These are phyloP conservation scores for Imleria badia DNA, from an alignment of 768 basidiomycete species.

Conservation along the genomic window DNA sequence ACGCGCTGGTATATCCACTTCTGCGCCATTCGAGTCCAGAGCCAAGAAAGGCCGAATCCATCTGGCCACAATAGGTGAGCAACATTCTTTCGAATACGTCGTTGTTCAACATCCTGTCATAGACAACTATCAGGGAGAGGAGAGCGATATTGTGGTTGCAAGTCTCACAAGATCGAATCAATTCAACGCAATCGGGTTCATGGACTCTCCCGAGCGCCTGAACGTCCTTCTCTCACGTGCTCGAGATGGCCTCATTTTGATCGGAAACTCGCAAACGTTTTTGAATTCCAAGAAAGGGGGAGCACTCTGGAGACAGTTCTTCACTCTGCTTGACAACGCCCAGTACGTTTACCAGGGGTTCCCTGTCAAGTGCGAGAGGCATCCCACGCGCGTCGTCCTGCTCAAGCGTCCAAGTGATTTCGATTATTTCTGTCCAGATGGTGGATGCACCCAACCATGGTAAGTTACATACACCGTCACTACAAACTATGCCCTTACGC, in stretches of 20 bases:
- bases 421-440: slow-evolving; percentile 53
- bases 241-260: slow-evolving; percentile 59
- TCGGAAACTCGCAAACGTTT: slow-evolving; percentile 66
- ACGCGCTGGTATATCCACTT: slow-evolving; percentile 50
- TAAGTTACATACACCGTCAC: slow-evolving; percentile 25
- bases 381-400: slow-evolving; percentile 41
- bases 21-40: slow-evolving; percentile 35
- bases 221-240: slow-evolving; percentile 72
- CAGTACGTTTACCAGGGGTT: slow-evolving; percentile 33
- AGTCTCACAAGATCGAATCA: slow-evolving; percentile 62
- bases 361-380: slow-evolving; percentile 55
- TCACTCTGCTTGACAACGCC: slow-evolving; percentile 10
- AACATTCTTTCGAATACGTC: background rate
- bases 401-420: slow-evolving; percentile 49
- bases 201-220: slow-evolving; percentile 65
- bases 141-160: slow-evolving; percentile 64
- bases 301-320: slow-evolving; percentile 13
- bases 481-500: background rate
- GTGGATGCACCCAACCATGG: slow-evolving; percentile 63
- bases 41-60: slow-evolving; percentile 39
- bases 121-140: slow-evolving; percentile 81
- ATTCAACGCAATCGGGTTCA: slow-evolving; percentile 62
- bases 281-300: slow-evolving; percentile 19
- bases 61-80: slow-evolving; percentile 66
- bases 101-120: background rate